Evolutionary conservation across 2,329 filamentous ascomycete genomes (phyloP), one percentile per base, ranked within the genome.

Genomic region (Ramularia endophylla): DNA sequence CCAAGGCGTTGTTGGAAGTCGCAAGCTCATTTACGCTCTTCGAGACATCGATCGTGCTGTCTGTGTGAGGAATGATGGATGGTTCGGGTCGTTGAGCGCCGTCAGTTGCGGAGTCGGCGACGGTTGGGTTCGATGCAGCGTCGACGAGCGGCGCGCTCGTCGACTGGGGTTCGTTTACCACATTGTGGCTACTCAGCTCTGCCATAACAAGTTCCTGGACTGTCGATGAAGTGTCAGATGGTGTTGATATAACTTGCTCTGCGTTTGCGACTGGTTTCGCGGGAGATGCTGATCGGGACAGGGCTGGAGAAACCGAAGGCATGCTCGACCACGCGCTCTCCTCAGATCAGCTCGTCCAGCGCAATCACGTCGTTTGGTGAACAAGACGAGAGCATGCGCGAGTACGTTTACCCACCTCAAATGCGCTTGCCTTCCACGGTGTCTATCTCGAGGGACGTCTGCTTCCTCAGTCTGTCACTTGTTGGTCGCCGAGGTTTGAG

Each of bases 131-230:
- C 72, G 75, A 76, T 80, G 73, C 71, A 69, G 71, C 76, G 77
- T 78, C 78, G 75, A 77, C 77, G 70, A 75, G 73, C 58, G 58
- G 53, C 63, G 67, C 64, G 73, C 75, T 75, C 69, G 77, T 72
- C 77, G 78, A 81, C 78, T 73, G 71, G 71, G 75, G 72, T 74
- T 79, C 72, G 71, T 78, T 78, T 80, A 81, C 78, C 78, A 80
- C 78, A 82, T 82, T 74, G 69, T 79, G 77, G 74, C 69, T 72
- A 63, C 68, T 75, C 75, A 78, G 74, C 77, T 81, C 78, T 80
- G 78, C 78, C 78, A 82, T 82, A 80, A 81, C 78, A 81, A 77
- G 56, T 36, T 58, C 43, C 44, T 38, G 38, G 41, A 44, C 58
- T 61, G 48, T 45, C 12, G 30, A 35, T 29, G n/a, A 27, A n/a